phyloP scores from a whole-genome alignment of 2,329 filamentous ascomycete genomes.

The Fusarium tricinctum region DNA sequence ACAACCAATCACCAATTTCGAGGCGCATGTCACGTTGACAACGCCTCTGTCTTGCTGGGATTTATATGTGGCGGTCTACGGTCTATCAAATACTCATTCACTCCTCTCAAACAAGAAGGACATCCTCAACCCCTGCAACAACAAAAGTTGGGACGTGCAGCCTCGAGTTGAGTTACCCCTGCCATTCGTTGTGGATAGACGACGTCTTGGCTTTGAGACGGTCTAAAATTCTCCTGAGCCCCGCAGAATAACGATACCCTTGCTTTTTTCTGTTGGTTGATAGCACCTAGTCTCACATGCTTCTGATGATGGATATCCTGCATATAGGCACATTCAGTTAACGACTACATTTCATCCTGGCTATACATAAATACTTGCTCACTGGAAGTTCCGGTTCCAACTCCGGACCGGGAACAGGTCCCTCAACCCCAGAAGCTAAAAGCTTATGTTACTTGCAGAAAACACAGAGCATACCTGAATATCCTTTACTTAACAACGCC shows the following conservation, averaged over 20 bases:
- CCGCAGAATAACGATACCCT: constrained; percentile 19
- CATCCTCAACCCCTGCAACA: constrained; percentile 5
- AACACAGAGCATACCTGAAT: not conserved
- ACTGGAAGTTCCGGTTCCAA: constrained; percentile 18
- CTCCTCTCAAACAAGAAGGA: constrained; percentile 29
- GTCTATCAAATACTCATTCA: constrained; percentile 7
- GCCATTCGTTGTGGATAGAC: constrained; percentile 11
- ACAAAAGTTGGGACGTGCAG: not conserved
- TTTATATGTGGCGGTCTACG: constrained; percentile 1
- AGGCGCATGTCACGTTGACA: constrained; percentile 39
- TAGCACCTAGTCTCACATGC: not conserved
- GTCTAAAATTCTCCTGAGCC: constrained; percentile 15
- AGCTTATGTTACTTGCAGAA: not conserved
- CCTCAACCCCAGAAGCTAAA: not conserved
- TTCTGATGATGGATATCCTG: not conserved
- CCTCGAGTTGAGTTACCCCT: not conserved
- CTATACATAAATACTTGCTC: not conserved
- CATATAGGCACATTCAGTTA: not conserved
- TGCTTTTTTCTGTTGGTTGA: constrained; percentile 28
- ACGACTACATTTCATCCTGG: not conserved
- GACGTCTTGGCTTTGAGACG: constrained; percentile 15
- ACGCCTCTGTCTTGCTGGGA: constrained; percentile 32
- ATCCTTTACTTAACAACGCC: constrained; percentile 8
- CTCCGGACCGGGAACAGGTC: not conserved
- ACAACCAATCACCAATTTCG: constrained; percentile 31